phyloP scores from a whole-genome alignment of 176 grass and related monocot genomes.

The Bolboschoenus planiculmis region DNA sequence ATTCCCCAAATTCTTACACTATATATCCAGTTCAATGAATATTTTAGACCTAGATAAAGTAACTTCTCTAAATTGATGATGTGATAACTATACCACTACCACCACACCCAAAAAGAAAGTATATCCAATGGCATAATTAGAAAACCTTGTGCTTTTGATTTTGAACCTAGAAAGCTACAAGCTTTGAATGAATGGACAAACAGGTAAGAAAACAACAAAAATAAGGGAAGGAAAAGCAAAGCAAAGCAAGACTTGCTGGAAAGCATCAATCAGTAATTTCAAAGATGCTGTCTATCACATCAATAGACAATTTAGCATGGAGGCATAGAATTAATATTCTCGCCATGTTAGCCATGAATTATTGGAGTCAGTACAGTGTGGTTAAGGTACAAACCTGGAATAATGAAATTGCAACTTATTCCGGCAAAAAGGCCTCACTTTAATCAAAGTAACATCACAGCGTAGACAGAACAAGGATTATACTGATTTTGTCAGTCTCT shows the following conservation, averaged over 20 bases:
- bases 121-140: background rate
- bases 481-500: background rate
- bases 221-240: constrained; percentile 12
- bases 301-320: background rate
- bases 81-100: constrained; percentile 7
- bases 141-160: background rate
- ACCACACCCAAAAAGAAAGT: constrained; percentile 2
- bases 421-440: constrained; percentile 9
- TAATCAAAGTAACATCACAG: constrained; percentile 3
- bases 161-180: background rate
- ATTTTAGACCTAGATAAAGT: background rate
- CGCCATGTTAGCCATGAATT: background rate
- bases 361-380: background rate
- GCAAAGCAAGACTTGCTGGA: constrained; percentile 4
- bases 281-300: constrained; percentile 13
- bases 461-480: background rate
- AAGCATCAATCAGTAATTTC: constrained; percentile 20
- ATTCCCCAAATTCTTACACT: background rate
- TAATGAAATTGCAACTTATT: constrained; percentile 5
- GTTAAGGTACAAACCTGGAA: constrained; percentile 17
- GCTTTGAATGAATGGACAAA: constrained; percentile 1
- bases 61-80: constrained; percentile 11
- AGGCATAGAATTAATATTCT: background rate
- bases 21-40: background rate
- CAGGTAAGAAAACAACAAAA: background rate